Evolutionary conservation across 2,329 filamentous ascomycete genomes (phyloP).

Genomic region (Pseudocercospora vitis): DNA sequence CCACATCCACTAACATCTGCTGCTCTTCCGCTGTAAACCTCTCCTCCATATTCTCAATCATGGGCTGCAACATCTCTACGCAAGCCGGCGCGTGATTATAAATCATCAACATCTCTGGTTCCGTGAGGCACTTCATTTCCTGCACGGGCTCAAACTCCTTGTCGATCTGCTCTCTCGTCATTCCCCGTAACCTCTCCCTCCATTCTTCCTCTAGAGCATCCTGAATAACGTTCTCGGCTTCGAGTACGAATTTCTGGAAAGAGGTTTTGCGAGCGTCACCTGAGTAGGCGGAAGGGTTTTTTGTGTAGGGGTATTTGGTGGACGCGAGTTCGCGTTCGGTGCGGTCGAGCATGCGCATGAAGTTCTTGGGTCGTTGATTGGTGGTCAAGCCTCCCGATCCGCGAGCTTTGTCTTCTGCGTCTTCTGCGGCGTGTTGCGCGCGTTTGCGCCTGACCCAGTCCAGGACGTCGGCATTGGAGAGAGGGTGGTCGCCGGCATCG

Average conservation of each 20-base stretch:
- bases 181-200: constrained; percentile 24
- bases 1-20: constrained; percentile 33
- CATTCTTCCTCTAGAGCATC: constrained; percentile 32
- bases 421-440: constrained; percentile 35
- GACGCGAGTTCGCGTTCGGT: constrained; percentile 35
- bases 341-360: constrained; percentile 33
- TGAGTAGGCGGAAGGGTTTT: constrained; percentile 33
- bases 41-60: constrained; percentile 39
- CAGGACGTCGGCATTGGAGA: constrained; percentile 40
- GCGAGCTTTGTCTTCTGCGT: constrained; percentile 30
- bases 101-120: constrained; percentile 38
- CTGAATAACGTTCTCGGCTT: constrained; percentile 30
- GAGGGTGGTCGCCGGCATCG: constrained; percentile 38
- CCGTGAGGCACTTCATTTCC: constrained; percentile 37
- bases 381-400: constrained; percentile 17
- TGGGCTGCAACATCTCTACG: constrained; percentile 38
- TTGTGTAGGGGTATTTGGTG: constrained; percentile 33
- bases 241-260: constrained; percentile 29
- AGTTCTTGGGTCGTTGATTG: constrained; percentile 33
- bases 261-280: constrained; percentile 25
- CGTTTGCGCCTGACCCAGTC: constrained; percentile 37
- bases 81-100: constrained; percentile 37
- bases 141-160: constrained; percentile 33
- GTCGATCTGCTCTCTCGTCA: constrained; percentile 31
- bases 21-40: constrained; percentile 37